Evolutionary conservation across 2,329 filamentous ascomycete species (phyloP).

Genomic region (Ascochyta koolunga): DNA sequence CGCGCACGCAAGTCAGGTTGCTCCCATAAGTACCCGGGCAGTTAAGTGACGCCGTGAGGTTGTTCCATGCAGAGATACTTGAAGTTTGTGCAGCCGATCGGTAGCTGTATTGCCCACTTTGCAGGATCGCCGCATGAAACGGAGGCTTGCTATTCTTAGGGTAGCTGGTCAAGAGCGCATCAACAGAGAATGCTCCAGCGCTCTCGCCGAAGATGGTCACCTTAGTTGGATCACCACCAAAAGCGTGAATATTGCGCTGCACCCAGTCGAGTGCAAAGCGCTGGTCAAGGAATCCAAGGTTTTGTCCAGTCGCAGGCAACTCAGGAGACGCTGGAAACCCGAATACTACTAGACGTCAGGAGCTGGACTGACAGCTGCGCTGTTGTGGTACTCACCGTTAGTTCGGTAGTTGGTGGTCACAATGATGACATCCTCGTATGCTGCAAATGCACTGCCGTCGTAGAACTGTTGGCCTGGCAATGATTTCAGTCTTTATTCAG

Average conservation of each 20-base stretch:
- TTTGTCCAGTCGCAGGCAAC: slow-evolving; percentile 36
- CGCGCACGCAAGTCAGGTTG: slow-evolving; percentile 32
- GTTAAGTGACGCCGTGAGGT: slow-evolving; percentile 26
- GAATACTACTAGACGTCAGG: slow-evolving; percentile 29
- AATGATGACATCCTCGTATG: slow-evolving; percentile 38
- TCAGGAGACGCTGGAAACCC: slow-evolving; percentile 35
- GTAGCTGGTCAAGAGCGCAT: slow-evolving; percentile 37
- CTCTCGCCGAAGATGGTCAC: slow-evolving; percentile 55
- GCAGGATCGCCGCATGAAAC: slow-evolving; percentile 38
- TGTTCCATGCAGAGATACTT: slow-evolving; percentile 27
- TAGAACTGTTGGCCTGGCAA: slow-evolving; percentile 20
- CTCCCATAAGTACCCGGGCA: slow-evolving; percentile 25
- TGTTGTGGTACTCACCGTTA: slow-evolving; percentile 25
- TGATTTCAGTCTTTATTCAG: background rate
- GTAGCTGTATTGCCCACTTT: slow-evolving; percentile 36
- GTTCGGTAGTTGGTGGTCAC: slow-evolving; percentile 40
- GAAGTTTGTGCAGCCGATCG: slow-evolving; percentile 15
- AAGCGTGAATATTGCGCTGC: slow-evolving; percentile 55
- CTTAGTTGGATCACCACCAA: slow-evolving; percentile 56
- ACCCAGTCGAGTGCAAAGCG: slow-evolving; percentile 63
- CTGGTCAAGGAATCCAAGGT: slow-evolving; percentile 63
- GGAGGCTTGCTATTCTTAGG: slow-evolving; percentile 26
- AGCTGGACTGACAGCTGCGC: no score
- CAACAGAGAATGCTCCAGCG: slow-evolving; percentile 34
- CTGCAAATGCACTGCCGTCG: slow-evolving; percentile 37